Percentiles rank a stretch among this genome's conserved stretches.
Conservation (phyloP, 1,284 basidiomycete genomes). For the Leccinum pallidistipes region DNA sequence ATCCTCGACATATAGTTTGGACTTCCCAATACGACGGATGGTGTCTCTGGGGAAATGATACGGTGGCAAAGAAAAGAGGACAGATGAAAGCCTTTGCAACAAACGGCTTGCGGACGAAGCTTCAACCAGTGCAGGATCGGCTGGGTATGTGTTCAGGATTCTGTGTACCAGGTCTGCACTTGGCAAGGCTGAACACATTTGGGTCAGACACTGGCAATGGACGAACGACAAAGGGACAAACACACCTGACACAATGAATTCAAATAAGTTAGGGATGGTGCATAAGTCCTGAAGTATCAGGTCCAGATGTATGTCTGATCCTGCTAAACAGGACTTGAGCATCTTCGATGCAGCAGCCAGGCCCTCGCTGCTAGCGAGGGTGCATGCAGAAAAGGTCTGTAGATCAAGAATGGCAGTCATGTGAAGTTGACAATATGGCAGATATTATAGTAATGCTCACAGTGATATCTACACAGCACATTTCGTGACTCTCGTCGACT, state of each 20-base stretch:
- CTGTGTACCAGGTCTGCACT: constrained; percentile 10
- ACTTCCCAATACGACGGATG: constrained; percentile 14
- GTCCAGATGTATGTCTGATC: constrained; percentile 23
- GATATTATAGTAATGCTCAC: not conserved
- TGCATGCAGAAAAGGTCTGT: constrained; percentile 15
- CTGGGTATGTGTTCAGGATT: constrained; percentile 27
- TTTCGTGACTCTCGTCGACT: too few species aligned
- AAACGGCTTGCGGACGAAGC: constrained; percentile 17
- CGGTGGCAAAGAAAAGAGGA: constrained; percentile 24
- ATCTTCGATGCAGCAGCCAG: constrained; percentile 14
- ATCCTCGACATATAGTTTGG: constrained; percentile 26
- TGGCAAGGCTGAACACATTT: constrained; percentile 20
- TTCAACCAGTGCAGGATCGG: constrained; percentile 14
- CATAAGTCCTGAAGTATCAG: constrained; percentile 34
- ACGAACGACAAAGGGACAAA: not conserved
- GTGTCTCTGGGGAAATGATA: constrained; percentile 10
- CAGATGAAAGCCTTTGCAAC: constrained; percentile 21
- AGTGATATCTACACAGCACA: too few species aligned
- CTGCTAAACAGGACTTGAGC: constrained; percentile 33
- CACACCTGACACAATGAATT: constrained; percentile 32
- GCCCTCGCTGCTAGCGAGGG: constrained; percentile 18
- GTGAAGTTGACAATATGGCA: not conserved
- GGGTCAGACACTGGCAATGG: not conserved
- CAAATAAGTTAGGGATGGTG: constrained; percentile 26
- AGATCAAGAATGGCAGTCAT: constrained; percentile 17